A percentile compares a stretch with the other conserved stretches of the same genome.
phyloP scores from a whole-genome alignment of 768 basidiomycete species.

The Amanita phalloides region DNA sequence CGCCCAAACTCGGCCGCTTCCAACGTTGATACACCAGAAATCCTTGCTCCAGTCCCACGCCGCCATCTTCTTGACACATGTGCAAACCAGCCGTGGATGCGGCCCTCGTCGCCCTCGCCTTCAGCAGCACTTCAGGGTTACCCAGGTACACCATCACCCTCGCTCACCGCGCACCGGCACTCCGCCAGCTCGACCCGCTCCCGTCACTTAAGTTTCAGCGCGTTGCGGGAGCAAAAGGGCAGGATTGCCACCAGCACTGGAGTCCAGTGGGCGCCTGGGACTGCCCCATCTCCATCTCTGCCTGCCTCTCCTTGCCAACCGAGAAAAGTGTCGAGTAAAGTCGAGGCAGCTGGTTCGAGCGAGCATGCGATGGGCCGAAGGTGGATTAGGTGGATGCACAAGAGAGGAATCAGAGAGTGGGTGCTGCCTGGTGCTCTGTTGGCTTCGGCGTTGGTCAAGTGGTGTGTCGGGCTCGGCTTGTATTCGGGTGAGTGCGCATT shows the following conservation, averaged over 20 bases:
- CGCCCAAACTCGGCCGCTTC: neutral
- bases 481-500: constrained; percentile 60
- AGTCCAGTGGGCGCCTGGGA: neutral
- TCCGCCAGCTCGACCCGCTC: constrained; percentile 10
- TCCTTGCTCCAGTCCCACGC: constrained; percentile 57
- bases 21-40: constrained; percentile 13
- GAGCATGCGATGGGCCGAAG: constrained; percentile 37
- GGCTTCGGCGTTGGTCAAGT: constrained; percentile 48
- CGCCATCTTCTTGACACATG: constrained; percentile 51
- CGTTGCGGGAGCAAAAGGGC: constrained; percentile 26
- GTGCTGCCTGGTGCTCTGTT: constrained; percentile 47
- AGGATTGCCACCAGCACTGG: neutral
- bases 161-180: constrained; percentile 6
- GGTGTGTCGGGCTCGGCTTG: constrained; percentile 60
- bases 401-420: constrained; percentile 45
- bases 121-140: constrained; percentile 28
- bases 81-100: constrained; percentile 53
- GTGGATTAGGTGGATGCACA: constrained; percentile 79
- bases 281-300: neutral
- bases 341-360: neutral
- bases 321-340: neutral
- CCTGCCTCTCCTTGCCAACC: neutral
- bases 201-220: constrained; percentile 26
- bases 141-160: neutral
- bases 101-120: constrained; percentile 21